Evolutionary conservation across 352 stramenopile genomes (phyloP).

Genomic region (Halophytophthora polymorphica): DNA sequence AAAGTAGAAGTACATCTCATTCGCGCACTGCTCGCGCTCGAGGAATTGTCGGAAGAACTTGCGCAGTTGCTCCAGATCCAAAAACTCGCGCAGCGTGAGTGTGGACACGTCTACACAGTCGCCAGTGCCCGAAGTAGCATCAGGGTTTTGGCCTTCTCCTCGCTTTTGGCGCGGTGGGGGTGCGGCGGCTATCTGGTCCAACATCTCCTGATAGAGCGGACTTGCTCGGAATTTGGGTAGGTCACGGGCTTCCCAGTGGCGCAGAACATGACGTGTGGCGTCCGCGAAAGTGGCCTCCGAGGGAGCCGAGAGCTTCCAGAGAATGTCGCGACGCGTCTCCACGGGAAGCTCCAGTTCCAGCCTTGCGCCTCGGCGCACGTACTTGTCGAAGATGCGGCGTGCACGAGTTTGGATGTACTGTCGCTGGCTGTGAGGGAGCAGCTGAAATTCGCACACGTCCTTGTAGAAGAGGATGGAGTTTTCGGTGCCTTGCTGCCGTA

Average conservation of each 20-base stretch:
- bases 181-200: conserved; percentile 14
- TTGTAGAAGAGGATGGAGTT: conserved; percentile 71
- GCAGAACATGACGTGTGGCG: conserved; percentile 50
- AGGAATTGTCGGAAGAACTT: conserved; percentile 66
- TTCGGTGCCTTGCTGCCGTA: conserved; percentile 47
- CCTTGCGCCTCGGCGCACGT: conserved; percentile 53
- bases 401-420: conserved; percentile 76
- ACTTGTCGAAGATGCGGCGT: conserved; percentile 71
- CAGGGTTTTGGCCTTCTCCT: conserved; percentile 11
- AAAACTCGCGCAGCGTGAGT: conserved; percentile 56
- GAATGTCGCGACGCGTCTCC: conserved; percentile 60
- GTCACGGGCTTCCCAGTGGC: conserved; percentile 48
- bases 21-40: conserved; percentile 67
- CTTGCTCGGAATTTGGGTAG: conserved; percentile 41
- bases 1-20: conserved; percentile 76
- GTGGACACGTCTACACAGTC: conserved; percentile 44
- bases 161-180: conserved; percentile 11
- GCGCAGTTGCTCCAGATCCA: conserved; percentile 53
- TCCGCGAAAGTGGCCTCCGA: conserved; percentile 64
- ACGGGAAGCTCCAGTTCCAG: conserved; percentile 59
- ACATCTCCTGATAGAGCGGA: conserved; percentile 41
- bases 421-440: conserved; percentile 58
- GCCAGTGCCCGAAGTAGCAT: conserved; percentile 5
- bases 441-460: conserved; percentile 69
- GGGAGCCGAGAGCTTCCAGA: conserved; percentile 56